A percentile compares a stretch with the other conserved stretches of the same genome.
Evolutionary conservation across 1,139 yeast genomes (phyloP).

Genomic region (Diutina neorugosa): DNA sequence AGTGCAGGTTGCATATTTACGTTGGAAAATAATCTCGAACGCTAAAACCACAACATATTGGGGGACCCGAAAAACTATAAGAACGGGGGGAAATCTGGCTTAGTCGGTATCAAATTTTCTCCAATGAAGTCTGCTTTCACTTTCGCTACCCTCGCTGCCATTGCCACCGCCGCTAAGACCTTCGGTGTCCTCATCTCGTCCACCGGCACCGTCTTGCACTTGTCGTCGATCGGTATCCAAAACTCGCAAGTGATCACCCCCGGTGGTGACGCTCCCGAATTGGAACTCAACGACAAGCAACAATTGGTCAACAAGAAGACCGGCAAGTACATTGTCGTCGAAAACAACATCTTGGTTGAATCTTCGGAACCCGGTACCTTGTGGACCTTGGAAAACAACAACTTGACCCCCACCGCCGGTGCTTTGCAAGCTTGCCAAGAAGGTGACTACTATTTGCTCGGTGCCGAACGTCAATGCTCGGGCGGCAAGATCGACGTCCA

Average conservation of each 20-base stretch:
- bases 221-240: neutral
- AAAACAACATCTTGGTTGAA: neutral
- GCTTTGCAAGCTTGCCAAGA: neutral
- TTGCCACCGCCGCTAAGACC: neutral
- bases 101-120: neutral
- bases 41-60: neutral
- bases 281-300: neutral
- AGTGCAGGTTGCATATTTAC: neutral
- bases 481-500: neutral
- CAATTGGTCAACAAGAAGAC: neutral
- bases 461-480: neutral
- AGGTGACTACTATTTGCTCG: neutral
- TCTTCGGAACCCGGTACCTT: neutral
- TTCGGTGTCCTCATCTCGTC: neutral
- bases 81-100: neutral
- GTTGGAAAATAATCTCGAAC: neutral
- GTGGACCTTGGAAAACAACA: neutral
- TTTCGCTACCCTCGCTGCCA: conserved; percentile 1
- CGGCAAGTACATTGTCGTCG: neutral
- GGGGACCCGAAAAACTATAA: neutral
- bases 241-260: neutral
- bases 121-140: neutral
- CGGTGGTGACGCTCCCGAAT: neutral
- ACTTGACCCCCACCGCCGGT: neutral
- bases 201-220: neutral